phyloP scores from a whole-genome alignment of 805 yeast genomes.

The Priceomyces medius region DNA sequence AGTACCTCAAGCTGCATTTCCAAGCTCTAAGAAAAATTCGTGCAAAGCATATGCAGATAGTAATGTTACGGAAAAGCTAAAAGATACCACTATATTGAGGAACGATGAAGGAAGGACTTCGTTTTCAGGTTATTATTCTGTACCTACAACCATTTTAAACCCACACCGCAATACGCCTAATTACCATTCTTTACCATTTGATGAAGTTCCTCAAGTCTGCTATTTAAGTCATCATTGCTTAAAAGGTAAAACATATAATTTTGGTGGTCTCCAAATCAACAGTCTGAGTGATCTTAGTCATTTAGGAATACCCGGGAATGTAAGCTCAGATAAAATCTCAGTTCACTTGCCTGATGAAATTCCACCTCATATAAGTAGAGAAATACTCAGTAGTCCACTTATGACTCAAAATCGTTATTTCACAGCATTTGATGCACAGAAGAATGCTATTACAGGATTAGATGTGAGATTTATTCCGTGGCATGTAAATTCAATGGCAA shows the following conservation, averaged over 20 bases:
- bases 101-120: conserved; percentile 13
- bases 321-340: conserved; percentile 29
- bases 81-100: conserved; percentile 3
- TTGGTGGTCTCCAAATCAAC: conserved; percentile 34
- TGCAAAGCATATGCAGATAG: background rate
- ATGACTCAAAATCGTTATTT: conserved; percentile 37
- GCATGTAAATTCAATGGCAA: conserved; percentile 48
- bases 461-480: conserved; percentile 42
- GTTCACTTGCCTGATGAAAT: conserved; percentile 37
- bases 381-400: conserved; percentile 39
- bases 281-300: conserved; percentile 17
- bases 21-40: background rate
- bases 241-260: conserved; percentile 31
- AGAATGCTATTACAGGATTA: conserved; percentile 31
- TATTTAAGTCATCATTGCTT: conserved; percentile 34
- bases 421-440: conserved; percentile 26
- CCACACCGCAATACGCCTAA: conserved; percentile 14
- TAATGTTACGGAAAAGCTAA: background rate
- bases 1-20: conserved; percentile 13
- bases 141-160: conserved; percentile 26
- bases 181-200: conserved; percentile 6
- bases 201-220: conserved; percentile 24
- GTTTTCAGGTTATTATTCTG: conserved; percentile 26
- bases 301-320: conserved; percentile 33
- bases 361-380: conserved; percentile 40